Evolutionary conservation across 257 asterid species (phyloP).

Genomic region (Verbena officinalis): DNA sequence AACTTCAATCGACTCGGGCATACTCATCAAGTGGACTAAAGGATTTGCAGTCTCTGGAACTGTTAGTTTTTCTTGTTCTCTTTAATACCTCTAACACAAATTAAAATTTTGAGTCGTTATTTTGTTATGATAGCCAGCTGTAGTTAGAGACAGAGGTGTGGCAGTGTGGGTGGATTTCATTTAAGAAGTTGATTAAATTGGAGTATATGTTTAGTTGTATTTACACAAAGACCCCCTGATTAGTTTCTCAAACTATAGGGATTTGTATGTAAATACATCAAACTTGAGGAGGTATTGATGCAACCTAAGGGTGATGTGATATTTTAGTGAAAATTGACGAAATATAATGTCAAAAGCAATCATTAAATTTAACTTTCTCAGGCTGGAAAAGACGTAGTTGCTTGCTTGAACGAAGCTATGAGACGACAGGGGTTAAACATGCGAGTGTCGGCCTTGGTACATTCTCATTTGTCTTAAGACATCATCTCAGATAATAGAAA

Average conservation of each 20-base stretch:
- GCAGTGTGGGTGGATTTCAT: neutral
- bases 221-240: too few relatives aligned
- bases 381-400: slow-evolving; percentile 85
- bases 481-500: too few relatives aligned
- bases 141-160: neutral
- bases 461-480: slow-evolving; percentile 17
- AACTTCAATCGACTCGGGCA: slow-evolving; percentile 71
- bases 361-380: slow-evolving; percentile 28
- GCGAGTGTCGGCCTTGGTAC: slow-evolving; percentile 81
- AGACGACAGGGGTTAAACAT: slow-evolving; percentile 58
- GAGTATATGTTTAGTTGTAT: too few relatives aligned
- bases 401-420: slow-evolving; percentile 81
- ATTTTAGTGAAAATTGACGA: too few relatives aligned
- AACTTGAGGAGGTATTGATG: too few relatives aligned
- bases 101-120: neutral
- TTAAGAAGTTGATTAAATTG: neutral
- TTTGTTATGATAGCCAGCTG: neutral
- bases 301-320: too few relatives aligned
- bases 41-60: slow-evolving; percentile 81
- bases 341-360: too few relatives aligned
- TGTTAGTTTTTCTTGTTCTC: slow-evolving; percentile 57
- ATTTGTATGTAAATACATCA: too few relatives aligned
- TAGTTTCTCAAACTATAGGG: too few relatives aligned
- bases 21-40: slow-evolving; percentile 79
- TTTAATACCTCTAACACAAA: neutral